phyloP scores from a whole-genome alignment of 768 basidiomycete species.

The Termitomyces sp. region DNA sequence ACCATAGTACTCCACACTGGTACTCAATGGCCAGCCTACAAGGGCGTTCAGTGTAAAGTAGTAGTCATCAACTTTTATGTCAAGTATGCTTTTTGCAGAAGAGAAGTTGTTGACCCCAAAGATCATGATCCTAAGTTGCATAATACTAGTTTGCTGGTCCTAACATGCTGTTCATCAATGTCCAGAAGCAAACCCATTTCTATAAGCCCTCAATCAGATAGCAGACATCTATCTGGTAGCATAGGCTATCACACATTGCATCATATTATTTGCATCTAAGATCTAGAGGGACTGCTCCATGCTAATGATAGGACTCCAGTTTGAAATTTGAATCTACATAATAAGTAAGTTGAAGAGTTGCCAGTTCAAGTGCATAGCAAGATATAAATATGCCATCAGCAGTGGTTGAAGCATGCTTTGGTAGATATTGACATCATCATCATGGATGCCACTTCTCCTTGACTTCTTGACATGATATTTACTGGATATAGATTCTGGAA shows the following conservation, averaged over 20 bases:
- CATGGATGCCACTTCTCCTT: too few relatives aligned
- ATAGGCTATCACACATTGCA: neutral
- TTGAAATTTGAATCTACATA: neutral
- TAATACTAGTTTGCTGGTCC: neutral
- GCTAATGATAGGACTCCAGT: neutral
- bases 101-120: neutral
- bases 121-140: neutral
- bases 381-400: too few relatives aligned
- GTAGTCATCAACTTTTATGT: neutral
- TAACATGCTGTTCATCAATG: neutral
- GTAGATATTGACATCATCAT: too few relatives aligned
- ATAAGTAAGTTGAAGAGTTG: too few relatives aligned
- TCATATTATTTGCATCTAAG: neutral
- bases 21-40: neutral
- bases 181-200: neutral
- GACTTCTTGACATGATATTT: too few relatives aligned
- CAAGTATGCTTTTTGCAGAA: neutral
- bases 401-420: too few relatives aligned
- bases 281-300: neutral
- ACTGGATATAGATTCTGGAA: too few relatives aligned
- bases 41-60: neutral
- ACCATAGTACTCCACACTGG: conserved; percentile 8
- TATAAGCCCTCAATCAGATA: neutral
- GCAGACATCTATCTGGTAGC: neutral
- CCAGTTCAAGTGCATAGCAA: too few relatives aligned